A percentile compares a stretch with the other conserved stretches of the same genome.
phyloP scores from a whole-genome alignment of 2,329 filamentous ascomycete species.

The Lasiodiplodia sp. region DNA sequence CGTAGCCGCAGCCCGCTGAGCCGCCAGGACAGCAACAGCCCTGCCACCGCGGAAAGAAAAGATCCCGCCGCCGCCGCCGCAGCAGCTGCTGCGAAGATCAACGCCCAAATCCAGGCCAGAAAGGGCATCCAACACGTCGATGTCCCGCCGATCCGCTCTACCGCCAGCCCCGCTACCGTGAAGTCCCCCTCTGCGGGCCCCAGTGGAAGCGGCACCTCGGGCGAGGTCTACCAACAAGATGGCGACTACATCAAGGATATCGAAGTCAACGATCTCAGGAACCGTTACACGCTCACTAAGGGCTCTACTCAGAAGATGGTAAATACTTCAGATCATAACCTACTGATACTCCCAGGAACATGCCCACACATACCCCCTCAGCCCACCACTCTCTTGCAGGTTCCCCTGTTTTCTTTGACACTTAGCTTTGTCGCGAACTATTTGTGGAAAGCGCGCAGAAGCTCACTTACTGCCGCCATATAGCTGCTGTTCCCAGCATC shows the following conservation, averaged over 20 bases:
- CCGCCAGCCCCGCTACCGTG: conserved; percentile 57
- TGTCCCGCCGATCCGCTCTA: conserved; percentile 77
- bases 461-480: conserved; percentile 55
- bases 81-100: conserved; percentile 69
- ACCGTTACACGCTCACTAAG: conserved; percentile 96
- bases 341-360: conserved; percentile 66
- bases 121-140: conserved; percentile 92
- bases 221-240: conserved; percentile 92
- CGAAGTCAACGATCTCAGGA: conserved; percentile 96
- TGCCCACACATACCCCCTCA: conserved; percentile 30
- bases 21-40: conserved; percentile 57
- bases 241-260: conserved; percentile 99
- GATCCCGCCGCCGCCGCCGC: conserved; percentile 84
- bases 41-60: conserved; percentile 56
- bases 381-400: conserved; percentile 31
- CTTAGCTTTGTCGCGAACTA: conserved; percentile 37
- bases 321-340: conserved; percentile 77
- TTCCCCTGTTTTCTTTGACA: conserved; percentile 35
- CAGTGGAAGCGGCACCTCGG: conserved; percentile 59
- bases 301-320: conserved; percentile 99
- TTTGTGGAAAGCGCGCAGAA: conserved; percentile 45
- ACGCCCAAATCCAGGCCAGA: conserved; percentile 62
- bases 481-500: conserved; percentile 49
- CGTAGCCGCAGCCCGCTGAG: conserved; percentile 83
- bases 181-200: conserved; percentile 63